Percentiles rank a stretch among this genome's conserved stretches.
Evolutionary conservation across 805 yeast species (phyloP).

Genomic region (Candida yuanshanica): DNA sequence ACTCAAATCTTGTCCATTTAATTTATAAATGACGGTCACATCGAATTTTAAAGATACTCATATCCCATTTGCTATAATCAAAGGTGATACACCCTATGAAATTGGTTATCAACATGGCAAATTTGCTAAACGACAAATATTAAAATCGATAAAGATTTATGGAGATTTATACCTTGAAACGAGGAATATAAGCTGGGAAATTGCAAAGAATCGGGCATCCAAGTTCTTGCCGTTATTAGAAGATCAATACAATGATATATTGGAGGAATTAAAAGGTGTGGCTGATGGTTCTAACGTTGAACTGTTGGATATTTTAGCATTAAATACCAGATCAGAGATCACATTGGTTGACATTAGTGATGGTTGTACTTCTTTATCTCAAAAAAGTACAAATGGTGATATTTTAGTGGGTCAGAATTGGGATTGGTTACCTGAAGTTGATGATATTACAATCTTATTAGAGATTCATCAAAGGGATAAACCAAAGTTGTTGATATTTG

Average conservation of each 20-base stretch:
- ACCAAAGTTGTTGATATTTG: slow-evolving; percentile 22
- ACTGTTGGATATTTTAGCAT: slow-evolving; percentile 30
- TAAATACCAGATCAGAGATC: slow-evolving; percentile 36
- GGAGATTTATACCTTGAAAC: slow-evolving; percentile 22
- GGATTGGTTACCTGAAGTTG: slow-evolving; percentile 34
- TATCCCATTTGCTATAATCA: slow-evolving; percentile 20
- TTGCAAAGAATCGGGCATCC: slow-evolving; percentile 24
- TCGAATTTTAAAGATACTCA: too few relatives aligned
- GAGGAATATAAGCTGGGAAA: slow-evolving; percentile 25
- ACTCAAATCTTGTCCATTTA: too few relatives aligned
- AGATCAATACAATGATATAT: slow-evolving; percentile 25
- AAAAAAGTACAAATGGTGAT: slow-evolving; percentile 21
- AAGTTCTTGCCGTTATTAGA: slow-evolving; percentile 26
- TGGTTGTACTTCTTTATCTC: slow-evolving; percentile 33
- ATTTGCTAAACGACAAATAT: slow-evolving; percentile 26
- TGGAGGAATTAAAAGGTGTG: slow-evolving; percentile 32
- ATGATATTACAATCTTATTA: slow-evolving; percentile 19
- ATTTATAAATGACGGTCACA: too few relatives aligned
- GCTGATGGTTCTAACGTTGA: slow-evolving; percentile 31
- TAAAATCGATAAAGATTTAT: slow-evolving; percentile 26
- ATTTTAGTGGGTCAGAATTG: slow-evolving; percentile 33
- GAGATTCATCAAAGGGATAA: slow-evolving; percentile 20
- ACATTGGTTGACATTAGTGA: slow-evolving; percentile 29
- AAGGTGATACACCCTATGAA: slow-evolving; percentile 21
- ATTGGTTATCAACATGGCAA: slow-evolving; percentile 32